Evolutionary conservation across 2,329 filamentous ascomycete species (phyloP).

Genomic region (Colletotrichum tropicicola): DNA sequence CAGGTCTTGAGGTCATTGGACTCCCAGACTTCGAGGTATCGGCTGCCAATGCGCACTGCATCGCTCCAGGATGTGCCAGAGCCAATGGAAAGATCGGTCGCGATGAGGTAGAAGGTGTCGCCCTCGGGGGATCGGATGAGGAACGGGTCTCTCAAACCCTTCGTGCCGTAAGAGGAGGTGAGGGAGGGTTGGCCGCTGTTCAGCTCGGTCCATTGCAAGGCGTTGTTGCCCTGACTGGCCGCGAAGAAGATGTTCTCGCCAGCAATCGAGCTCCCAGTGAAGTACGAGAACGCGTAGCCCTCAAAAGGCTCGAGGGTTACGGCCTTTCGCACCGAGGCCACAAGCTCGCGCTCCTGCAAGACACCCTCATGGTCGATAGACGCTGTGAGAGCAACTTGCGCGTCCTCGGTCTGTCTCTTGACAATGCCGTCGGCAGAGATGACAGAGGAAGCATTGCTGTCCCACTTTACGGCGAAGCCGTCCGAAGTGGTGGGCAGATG

Average conservation of each 20-base stretch:
- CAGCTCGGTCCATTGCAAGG: conserved; percentile 58
- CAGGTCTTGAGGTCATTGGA: conserved; percentile 58
- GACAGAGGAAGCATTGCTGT: conserved; percentile 42
- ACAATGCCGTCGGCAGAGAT: conserved; percentile 47
- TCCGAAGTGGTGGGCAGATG: conserved; percentile 42
- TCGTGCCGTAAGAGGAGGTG: conserved; percentile 55
- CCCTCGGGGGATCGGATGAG: conserved; percentile 60
- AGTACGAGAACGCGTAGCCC: conserved; percentile 62
- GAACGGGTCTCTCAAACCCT: conserved; percentile 61
- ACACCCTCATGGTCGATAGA: conserved; percentile 36
- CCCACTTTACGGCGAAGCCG: conserved; percentile 44
- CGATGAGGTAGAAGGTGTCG: conserved; percentile 59
- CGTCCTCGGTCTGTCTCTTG: conserved; percentile 38
- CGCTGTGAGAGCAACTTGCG: conserved; percentile 45
- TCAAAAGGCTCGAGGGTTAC: conserved; percentile 43
- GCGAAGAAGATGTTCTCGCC: conserved; percentile 64
- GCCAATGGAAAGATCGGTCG: conserved; percentile 62
- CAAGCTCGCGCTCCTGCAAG: conserved; percentile 40
- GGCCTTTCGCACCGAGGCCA: conserved; percentile 44
- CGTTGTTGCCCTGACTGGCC: conserved; percentile 60
- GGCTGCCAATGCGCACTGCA: conserved; percentile 55
- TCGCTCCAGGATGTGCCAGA: conserved; percentile 61
- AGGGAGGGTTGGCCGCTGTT: conserved; percentile 57
- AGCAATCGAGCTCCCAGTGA: conserved; percentile 51
- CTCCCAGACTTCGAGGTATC: conserved; percentile 63